Conservation (phyloP, 2,329 filamentous ascomycete species). For the Fusarium burgessii region DNA sequence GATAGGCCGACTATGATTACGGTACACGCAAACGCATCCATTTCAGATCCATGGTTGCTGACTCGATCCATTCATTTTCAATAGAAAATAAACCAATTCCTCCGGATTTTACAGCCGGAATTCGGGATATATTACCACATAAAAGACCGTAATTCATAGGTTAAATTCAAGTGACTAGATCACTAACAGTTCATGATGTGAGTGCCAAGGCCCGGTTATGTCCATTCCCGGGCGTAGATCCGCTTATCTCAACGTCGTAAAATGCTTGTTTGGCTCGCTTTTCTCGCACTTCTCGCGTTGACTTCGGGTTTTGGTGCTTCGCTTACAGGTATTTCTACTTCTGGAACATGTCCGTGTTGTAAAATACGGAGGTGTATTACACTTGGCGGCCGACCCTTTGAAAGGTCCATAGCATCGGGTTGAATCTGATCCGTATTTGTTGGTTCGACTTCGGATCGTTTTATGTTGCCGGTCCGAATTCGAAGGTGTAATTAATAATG, state of each 20-base stretch:
- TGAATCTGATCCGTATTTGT: conserved; percentile 24
- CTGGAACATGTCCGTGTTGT: not conserved
- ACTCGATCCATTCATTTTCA: conserved; percentile 9
- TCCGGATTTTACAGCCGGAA: conserved; percentile 6
- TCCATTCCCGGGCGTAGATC: conserved; percentile 29
- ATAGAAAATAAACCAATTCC: not conserved
- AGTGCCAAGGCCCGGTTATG: conserved; percentile 18
- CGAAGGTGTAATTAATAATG: not conserved
- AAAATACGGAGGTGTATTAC: not conserved
- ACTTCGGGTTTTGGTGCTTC: conserved; percentile 1
- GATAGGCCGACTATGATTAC: conserved; percentile 7
- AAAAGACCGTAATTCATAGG: not conserved
- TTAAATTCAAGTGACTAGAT: conserved; percentile 20
- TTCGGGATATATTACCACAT: not conserved
- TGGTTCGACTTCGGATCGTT: conserved; percentile 27
- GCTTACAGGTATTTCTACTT: conserved; percentile 14
- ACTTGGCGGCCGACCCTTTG: conserved; percentile 38
- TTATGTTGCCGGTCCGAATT: conserved; percentile 25
- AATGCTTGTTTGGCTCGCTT: conserved; percentile 18
- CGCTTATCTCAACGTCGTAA: conserved; percentile 9
- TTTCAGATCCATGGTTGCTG: conserved; percentile 11
- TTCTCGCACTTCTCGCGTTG: conserved; percentile 24
- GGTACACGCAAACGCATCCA: not conserved
- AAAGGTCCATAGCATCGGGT: conserved; percentile 4
- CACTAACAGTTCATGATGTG: not conserved